A percentile compares a stretch with the other conserved stretches of the same genome.
These are phyloP conservation scores for Pichia sp. DNA, from an alignment of 1,139 yeast species.

Conservation along the genomic window DNA sequence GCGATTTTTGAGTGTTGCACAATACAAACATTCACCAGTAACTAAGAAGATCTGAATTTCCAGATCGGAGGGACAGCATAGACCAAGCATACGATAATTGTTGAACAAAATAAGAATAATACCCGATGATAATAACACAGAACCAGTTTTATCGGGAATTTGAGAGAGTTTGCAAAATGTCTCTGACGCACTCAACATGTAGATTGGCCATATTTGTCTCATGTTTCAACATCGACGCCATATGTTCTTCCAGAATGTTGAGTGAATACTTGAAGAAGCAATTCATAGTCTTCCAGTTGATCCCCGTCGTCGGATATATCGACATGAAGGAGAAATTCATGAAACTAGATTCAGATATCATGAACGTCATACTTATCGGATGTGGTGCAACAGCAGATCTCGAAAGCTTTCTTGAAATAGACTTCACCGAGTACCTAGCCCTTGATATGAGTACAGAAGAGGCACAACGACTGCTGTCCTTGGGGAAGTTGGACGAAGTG, in stretches of 20 bases:
- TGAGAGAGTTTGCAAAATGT: conserved; percentile 53
- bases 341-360: conserved; percentile 68
- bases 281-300: conserved; percentile 78
- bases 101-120: no score
- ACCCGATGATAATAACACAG: conserved; percentile 59
- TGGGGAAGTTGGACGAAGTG: conserved; percentile 13
- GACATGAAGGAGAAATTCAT: conserved; percentile 64
- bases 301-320: conserved; percentile 91
- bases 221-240: conserved; percentile 84
- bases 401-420: conserved; percentile 69
- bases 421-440: conserved; percentile 43
- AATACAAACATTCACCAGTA: neutral
- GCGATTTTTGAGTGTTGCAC: neutral
- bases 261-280: conserved; percentile 70
- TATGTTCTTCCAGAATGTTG: conserved; percentile 82
- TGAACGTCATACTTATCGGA: conserved; percentile 75
- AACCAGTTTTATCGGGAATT: conserved; percentile 56
- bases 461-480: conserved; percentile 9
- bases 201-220: conserved; percentile 85
- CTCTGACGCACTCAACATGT: conserved; percentile 85
- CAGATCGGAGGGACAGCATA: neutral
- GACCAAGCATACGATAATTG: no score
- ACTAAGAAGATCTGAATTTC: neutral
- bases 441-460: conserved; percentile 19
- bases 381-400: conserved; percentile 95